These are phyloP conservation scores for Carallia pectinifolia DNA, from an alignment of 345 rosid species.

Conservation along the genomic window DNA sequence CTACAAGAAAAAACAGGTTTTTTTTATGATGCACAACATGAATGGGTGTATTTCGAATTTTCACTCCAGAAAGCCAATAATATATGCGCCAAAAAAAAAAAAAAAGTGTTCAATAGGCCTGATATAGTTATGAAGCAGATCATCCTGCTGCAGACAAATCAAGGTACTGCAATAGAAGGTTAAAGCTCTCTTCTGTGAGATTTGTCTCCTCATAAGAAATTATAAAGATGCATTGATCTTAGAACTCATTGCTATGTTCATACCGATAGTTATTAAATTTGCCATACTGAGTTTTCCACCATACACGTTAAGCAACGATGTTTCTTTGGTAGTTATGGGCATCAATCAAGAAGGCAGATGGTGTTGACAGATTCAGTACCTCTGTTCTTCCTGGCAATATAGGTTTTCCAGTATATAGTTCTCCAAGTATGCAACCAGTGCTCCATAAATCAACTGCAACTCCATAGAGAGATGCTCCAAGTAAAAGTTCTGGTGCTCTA, in stretches of 20 bases:
- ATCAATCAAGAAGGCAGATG: not conserved
- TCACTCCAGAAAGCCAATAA: not conserved
- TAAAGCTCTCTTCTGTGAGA: not conserved
- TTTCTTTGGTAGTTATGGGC: slow-evolving; percentile 3
- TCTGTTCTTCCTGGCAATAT: slow-evolving; percentile 93
- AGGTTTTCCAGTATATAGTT: slow-evolving; percentile 76
- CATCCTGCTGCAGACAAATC: not conserved
- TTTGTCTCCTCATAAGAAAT: not conserved
- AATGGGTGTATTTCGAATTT: not conserved
- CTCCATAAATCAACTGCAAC: slow-evolving; percentile 97
- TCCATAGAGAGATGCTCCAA: slow-evolving; percentile 81
- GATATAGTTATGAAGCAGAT: not conserved
- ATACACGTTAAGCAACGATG: too few relatives aligned
- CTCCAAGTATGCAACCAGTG: slow-evolving; percentile 94
- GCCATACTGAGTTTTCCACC: too few relatives aligned
- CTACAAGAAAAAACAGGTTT: slow-evolving; percentile 31
- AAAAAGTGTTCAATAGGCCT: not conserved
- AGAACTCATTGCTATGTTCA: not conserved
- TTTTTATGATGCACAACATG: slow-evolving; percentile 1
- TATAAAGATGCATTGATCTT: not conserved
- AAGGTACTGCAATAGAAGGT: not conserved
- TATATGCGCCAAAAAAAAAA: not conserved
- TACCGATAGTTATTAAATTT: not conserved
- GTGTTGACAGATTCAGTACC: slow-evolving; percentile 38
- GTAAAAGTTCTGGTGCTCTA: slow-evolving; percentile 94